Base-by-base conservation (phyloP, 768 basidiomycete species). In the Phlegmacium glaucopus region DNA sequence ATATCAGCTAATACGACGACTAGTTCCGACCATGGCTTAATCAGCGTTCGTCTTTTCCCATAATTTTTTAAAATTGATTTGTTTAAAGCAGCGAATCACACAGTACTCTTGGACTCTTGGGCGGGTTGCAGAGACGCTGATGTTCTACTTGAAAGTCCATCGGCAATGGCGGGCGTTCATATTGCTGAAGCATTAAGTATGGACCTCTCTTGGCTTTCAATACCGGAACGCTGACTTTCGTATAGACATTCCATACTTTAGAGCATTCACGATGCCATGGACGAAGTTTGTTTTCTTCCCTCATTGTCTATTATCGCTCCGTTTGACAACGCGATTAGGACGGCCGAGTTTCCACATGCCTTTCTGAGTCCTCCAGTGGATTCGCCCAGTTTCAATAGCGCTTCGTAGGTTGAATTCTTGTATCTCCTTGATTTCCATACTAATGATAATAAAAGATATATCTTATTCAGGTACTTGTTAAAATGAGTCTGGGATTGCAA, bases 101-200 rank as follows among this genome's bases (percentile, higher is more conserved):
- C 32, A 84, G 82, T 84, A 16, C 70, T 85, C 9, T 42, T 72
- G 25, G 82, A 85, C 53, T 67, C 83, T 9, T 87, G 82, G 82
- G 66, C 71, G 26, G 78, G 76, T 9, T 85, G 83, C 51, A 66
- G 76, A 48, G 84, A 79, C 48, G 82, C 83, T 9, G 82, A 85
- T 52, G 76, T 86, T 2, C 62, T 87, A 9, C 70, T 85, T 38
- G 84, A 87, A 58, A 78, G 76, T 37, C 83, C 84, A 0, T 83
- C 80, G 3, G 79, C 82, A 1, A 83, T 85, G 80, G 78, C 81
- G 4, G 84, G 85, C 35, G 77, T 85, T 3, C 85, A 87, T 59
- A 84, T 87, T 49, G 81, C 85, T 9, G 85, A 87, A 62, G 81
- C 79, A 4, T 65, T 85, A 12, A 68, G 79, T 78, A 46, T 45